These are phyloP conservation scores for Neurospora terricola DNA, from an alignment of 495 filamentous ascomycete genomes.

Conservation along the genomic window DNA sequence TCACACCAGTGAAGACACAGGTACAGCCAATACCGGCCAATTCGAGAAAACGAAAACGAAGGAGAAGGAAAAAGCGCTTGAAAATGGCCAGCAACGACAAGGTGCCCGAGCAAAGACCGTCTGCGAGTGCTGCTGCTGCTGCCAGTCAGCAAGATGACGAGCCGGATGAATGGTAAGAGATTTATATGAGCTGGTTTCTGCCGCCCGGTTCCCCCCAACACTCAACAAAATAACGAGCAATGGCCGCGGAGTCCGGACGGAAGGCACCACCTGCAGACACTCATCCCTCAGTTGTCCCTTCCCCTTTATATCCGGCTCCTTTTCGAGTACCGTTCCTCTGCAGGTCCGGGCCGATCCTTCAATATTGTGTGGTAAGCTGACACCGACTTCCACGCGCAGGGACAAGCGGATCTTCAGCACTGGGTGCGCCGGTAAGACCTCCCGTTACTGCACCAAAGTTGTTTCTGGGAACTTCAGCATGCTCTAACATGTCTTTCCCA, in stretches of 20 bases:
- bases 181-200: not conserved
- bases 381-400: conserved; percentile 21
- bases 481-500: not conserved
- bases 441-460: not conserved
- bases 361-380: conserved; percentile 3
- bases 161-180: conserved; percentile 81
- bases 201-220: not conserved
- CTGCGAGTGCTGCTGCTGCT: conserved; percentile 1
- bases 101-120: not conserved
- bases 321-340: not conserved
- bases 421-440: conserved; percentile 68
- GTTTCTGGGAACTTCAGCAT: not conserved
- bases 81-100: not conserved
- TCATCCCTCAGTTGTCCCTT: not conserved
- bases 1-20: not conserved
- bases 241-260: not conserved
- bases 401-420: conserved; percentile 97
- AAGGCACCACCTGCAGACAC: not conserved
- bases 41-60: not conserved
- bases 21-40: not conserved
- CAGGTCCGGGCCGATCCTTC: not conserved
- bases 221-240: not conserved
- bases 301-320: not conserved
- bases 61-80: not conserved
- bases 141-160: conserved; percentile 60